Conservation (phyloP, 129 eudicot species). For the Smallanthus sonchifolius region DNA sequence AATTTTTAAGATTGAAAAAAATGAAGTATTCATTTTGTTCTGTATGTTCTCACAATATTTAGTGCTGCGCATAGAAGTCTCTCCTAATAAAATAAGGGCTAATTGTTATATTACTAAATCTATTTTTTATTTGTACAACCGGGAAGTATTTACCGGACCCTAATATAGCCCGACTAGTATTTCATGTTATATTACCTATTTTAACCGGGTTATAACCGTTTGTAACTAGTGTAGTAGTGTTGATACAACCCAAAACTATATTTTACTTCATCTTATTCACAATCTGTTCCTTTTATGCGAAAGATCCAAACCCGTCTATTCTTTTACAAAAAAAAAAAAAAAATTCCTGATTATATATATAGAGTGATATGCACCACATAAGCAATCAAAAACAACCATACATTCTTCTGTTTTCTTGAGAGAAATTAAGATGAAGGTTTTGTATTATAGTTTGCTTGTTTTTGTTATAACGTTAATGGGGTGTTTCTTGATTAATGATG, state of each 20-base stretch:
- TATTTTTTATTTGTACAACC: too few relatives aligned
- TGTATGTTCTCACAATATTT: too few relatives aligned
- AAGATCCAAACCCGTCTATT: neutral
- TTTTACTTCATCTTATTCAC: neutral
- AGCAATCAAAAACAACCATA: neutral
- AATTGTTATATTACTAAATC: too few relatives aligned
- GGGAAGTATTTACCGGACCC: too few relatives aligned
- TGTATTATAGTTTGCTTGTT: neutral
- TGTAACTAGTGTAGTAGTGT: too few relatives aligned
- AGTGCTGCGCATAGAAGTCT: too few relatives aligned
- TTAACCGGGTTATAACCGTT: too few relatives aligned
- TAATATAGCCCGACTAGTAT: too few relatives aligned
- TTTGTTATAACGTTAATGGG: neutral
- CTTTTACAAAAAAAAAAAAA: neutral
- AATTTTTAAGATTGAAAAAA: too few relatives aligned
- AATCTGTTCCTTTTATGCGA: neutral
- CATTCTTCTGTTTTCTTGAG: neutral
- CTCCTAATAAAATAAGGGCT: too few relatives aligned
- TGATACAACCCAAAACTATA: neutral
- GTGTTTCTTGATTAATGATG: neutral
- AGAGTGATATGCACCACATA: neutral
- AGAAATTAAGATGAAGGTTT: conserved; percentile 1
- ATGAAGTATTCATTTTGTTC: too few relatives aligned
- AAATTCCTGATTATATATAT: neutral
- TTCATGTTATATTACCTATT: too few relatives aligned